Percentiles rank a stretch among this genome's conserved stretches.
Evolutionary conservation across 805 yeast genomes (phyloP).

Genomic region (Sugiyamaella americana): DNA sequence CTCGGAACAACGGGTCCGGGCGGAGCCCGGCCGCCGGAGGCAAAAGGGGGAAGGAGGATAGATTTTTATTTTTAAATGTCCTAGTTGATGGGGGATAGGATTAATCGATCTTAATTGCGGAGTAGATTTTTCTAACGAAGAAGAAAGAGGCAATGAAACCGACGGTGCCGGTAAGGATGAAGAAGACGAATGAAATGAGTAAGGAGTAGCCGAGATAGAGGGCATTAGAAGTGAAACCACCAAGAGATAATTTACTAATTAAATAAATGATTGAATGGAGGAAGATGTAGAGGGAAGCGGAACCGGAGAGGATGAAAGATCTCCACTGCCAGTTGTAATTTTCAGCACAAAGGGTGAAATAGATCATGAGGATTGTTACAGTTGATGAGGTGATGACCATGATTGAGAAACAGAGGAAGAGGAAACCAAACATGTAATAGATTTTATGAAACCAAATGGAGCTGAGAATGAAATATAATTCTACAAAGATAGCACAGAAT

Average conservation of each 20-base stretch:
- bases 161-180: constrained; percentile 79
- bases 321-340: constrained; percentile 99
- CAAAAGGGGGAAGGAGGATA: too few relatives aligned
- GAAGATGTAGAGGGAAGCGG: constrained; percentile 79
- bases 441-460: constrained; percentile 92
- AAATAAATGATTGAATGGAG: constrained; percentile 63
- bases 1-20: too few relatives aligned
- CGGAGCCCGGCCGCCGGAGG: too few relatives aligned
- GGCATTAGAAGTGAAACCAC: constrained; percentile 68
- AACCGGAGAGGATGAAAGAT: constrained; percentile 78
- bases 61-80: not conserved
- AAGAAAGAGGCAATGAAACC: constrained; percentile 72
- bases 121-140: constrained; percentile 73
- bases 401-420: constrained; percentile 79
- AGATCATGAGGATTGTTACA: constrained; percentile 72
- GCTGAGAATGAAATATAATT: constrained; percentile 84
- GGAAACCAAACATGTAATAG: constrained; percentile 96
- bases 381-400: constrained; percentile 76
- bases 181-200: constrained; percentile 62
- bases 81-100: too few relatives aligned
- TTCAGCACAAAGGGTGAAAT: constrained; percentile 81
- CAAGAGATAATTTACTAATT: constrained; percentile 49
- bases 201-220: constrained; percentile 79
- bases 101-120: constrained; percentile 84
- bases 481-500: constrained; percentile 90